These are phyloP conservation scores for Hypoxylon sp. DNA, from an alignment of 2,329 filamentous ascomycete species.

Conservation along the genomic window DNA sequence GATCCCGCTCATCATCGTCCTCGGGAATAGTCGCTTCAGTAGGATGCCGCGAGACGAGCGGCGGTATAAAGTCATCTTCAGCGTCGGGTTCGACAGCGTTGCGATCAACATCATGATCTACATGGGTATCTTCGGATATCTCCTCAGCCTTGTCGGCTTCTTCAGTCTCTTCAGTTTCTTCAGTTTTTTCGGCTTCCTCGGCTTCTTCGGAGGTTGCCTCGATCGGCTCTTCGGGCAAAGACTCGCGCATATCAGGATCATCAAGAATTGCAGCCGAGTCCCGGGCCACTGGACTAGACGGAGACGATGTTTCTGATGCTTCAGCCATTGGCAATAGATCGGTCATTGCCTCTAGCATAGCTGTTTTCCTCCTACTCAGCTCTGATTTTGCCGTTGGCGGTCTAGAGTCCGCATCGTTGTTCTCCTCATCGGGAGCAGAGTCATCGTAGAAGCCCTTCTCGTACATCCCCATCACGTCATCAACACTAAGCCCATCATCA, in stretches of 20 bases:
- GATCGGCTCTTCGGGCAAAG: constrained; percentile 54
- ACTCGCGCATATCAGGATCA: constrained; percentile 54
- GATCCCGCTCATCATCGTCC: constrained; percentile 75
- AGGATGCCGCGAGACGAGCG: constrained; percentile 48
- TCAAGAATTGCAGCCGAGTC: constrained; percentile 60
- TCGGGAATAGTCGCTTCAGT: constrained; percentile 57
- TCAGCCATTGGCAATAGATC: constrained; percentile 54
- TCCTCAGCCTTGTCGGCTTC: neutral
- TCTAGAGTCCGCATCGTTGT: constrained; percentile 56
- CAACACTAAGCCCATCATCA: constrained; percentile 72
- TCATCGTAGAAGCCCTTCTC: constrained; percentile 73
- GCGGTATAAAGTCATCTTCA: constrained; percentile 33
- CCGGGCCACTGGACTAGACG: constrained; percentile 47
- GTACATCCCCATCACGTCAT: constrained; percentile 80
- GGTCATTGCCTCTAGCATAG: constrained; percentile 60
- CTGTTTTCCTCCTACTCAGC: constrained; percentile 56
- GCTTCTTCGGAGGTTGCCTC: neutral
- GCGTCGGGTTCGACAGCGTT: constrained; percentile 2
- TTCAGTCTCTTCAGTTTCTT: neutral
- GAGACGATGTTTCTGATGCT: constrained; percentile 28
- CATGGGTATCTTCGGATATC: constrained; percentile 12
- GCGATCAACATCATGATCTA: constrained; percentile 10
- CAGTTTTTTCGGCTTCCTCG: neutral
- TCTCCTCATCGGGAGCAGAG: constrained; percentile 63
- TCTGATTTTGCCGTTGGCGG: constrained; percentile 59